Conservation (phyloP, 106 monocot species). For the Dendrobium nobile region DNA sequence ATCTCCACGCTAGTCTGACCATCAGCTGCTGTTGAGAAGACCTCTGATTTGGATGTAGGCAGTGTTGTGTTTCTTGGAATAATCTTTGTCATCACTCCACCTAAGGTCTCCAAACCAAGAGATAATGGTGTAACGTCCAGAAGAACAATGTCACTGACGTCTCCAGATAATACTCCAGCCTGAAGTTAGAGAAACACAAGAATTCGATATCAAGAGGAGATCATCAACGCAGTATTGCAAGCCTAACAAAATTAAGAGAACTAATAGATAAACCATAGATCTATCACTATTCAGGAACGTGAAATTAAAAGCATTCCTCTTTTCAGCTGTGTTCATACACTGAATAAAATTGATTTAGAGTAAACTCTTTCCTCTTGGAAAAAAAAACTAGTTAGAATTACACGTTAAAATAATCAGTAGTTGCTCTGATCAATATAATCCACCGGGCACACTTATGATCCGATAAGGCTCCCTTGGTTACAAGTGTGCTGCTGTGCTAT, state of each 20-base stretch:
- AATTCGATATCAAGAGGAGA: background rate
- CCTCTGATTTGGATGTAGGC: slow-evolving; percentile 91
- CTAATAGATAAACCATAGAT: background rate
- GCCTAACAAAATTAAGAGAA: background rate
- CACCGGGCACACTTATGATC: background rate
- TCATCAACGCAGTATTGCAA: background rate
- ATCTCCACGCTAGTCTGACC: slow-evolving; percentile 91
- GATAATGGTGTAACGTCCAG: slow-evolving; percentile 83
- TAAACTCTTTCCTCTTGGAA: background rate
- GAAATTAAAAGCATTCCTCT: background rate
- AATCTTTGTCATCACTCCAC: slow-evolving; percentile 98
- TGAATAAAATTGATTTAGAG: background rate
- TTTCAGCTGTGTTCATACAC: background rate
- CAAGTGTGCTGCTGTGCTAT: too few species aligned
- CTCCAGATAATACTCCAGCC: slow-evolving; percentile 88
- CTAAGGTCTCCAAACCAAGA: slow-evolving; percentile 76
- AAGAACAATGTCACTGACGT: slow-evolving; percentile 90
- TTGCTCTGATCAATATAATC: background rate
- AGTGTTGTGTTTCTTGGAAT: slow-evolving; percentile 85
- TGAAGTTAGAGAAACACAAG: slow-evolving; percentile 13
- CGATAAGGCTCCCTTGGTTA: too few species aligned
- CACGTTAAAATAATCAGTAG: background rate
- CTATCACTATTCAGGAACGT: background rate
- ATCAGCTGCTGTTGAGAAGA: slow-evolving; percentile 93
- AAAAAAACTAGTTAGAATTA: background rate